Conservation (phyloP, 345 rosid genomes). For the Sisymbrium altissimum region DNA sequence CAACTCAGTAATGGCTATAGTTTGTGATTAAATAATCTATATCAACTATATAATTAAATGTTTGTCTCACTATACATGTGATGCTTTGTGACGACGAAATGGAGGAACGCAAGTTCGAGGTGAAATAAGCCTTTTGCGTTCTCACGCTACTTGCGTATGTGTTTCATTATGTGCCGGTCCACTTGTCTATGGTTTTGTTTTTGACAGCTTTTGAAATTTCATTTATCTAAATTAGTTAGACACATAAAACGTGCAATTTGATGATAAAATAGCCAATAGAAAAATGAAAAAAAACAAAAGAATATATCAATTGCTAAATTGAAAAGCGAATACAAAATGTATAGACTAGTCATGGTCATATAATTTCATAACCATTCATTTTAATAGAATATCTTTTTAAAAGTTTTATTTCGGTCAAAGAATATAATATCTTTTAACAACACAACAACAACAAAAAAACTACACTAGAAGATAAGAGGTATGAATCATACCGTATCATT, state of each 20-base stretch:
- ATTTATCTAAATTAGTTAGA: background rate
- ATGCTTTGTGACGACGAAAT: slow-evolving; percentile 24
- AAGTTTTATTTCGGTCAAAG: too few relatives aligned
- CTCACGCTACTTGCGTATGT: slow-evolving; percentile 18
- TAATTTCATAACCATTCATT: background rate
- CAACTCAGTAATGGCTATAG: slow-evolving; percentile 6
- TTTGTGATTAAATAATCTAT: slow-evolving; percentile 2
- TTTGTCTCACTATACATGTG: slow-evolving; percentile 21
- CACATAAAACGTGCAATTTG: too few relatives aligned
- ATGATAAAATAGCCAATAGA: background rate
- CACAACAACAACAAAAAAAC: background rate
- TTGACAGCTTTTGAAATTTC: background rate
- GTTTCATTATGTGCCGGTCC: background rate
- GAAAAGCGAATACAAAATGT: background rate
- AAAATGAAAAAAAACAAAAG: background rate
- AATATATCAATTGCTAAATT: background rate
- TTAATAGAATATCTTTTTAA: background rate
- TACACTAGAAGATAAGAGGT: background rate
- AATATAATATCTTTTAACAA: background rate
- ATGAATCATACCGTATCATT: too few relatives aligned
- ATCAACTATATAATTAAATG: background rate
- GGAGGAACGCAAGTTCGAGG: slow-evolving; percentile 19
- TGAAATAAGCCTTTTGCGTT: slow-evolving; percentile 25
- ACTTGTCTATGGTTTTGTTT: background rate
- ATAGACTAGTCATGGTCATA: background rate